A percentile compares a stretch with the other conserved stretches of the same genome.
phyloP scores from a whole-genome alignment of 2,329 filamentous ascomycete species.

The Phyllosticta ampelicida region DNA sequence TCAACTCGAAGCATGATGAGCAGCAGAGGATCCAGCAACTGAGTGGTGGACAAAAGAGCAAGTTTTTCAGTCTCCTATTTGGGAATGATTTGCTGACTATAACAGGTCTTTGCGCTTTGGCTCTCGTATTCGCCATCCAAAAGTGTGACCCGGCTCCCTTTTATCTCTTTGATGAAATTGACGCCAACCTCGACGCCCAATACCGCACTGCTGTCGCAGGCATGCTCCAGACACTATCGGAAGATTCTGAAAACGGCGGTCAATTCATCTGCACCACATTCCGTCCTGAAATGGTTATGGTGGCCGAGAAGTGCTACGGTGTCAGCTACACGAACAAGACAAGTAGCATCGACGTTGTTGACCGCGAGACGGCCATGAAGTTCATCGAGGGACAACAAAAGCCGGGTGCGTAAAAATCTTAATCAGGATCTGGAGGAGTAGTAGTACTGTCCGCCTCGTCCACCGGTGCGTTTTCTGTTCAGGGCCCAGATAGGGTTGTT shows the following conservation, averaged over 20 bases:
- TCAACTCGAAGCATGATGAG: constrained; percentile 97
- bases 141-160: constrained; percentile 95
- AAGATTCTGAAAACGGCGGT: constrained; percentile 37
- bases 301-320: constrained; percentile 96
- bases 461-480: not conserved
- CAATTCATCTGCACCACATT: constrained; percentile 99
- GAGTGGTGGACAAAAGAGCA: constrained; percentile 94
- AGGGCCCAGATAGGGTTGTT: not conserved
- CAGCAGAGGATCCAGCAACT: constrained; percentile 97
- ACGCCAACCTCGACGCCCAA: constrained; percentile 94
- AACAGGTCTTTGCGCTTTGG: constrained; percentile 86
- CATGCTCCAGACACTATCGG: constrained; percentile 54
- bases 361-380: constrained; percentile 73
- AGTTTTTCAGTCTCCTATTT: constrained; percentile 25
- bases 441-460: not conserved
- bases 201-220: constrained; percentile 92
- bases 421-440: not conserved
- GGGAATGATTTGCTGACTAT: not conserved
- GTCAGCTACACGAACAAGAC: constrained; percentile 89
- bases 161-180: constrained; percentile 98
- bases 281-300: constrained; percentile 87
- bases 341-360: constrained; percentile 84
- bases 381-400: constrained; percentile 82
- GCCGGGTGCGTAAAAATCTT: constrained; percentile 7
- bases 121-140: constrained; percentile 97